Conservation (phyloP, 1,284 basidiomycete genomes). For the Tilletia caries region DNA sequence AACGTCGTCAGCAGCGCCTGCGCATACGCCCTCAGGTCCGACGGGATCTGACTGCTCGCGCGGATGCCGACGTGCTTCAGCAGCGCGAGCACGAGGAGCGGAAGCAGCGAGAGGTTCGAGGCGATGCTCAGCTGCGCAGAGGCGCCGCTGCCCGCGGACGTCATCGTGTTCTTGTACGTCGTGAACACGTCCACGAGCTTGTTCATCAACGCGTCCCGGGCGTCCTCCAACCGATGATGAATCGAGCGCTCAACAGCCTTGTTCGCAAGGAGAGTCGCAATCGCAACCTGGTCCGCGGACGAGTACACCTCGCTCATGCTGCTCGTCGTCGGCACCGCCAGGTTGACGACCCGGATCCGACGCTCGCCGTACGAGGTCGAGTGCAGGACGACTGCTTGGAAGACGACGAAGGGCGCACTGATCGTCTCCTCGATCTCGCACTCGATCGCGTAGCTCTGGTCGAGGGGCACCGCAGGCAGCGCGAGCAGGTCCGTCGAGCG, state of each 20-base stretch:
- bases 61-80: conserved; percentile 94
- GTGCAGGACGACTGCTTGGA: conserved; percentile 93
- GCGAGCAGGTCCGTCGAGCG: conserved; percentile 94
- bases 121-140: conserved; percentile 88
- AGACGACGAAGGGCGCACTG: conserved; percentile 84
- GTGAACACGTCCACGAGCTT: conserved; percentile 84
- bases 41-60: conserved; percentile 91
- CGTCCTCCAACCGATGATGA: conserved; percentile 83
- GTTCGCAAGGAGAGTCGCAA: conserved; percentile 84
- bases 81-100: conserved; percentile 80
- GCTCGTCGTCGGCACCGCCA: conserved; percentile 85
- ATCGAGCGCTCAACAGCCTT: conserved; percentile 93
- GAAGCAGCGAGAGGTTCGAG: conserved; percentile 90
- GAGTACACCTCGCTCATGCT: conserved; percentile 91
- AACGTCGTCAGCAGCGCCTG: conserved; percentile 87
- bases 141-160: conserved; percentile 82
- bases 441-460: conserved; percentile 96
- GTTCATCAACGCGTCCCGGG: conserved; percentile 82
- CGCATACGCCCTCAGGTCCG: conserved; percentile 91
- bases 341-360: conserved; percentile 89
- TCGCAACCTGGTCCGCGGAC: conserved; percentile 88
- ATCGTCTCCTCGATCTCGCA: conserved; percentile 95
- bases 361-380: conserved; percentile 96
- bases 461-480: conserved; percentile 91
- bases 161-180: conserved; percentile 96